These are phyloP conservation scores for Polychaeton citri DNA, from an alignment of 2,329 filamentous ascomycete species.

Conservation along the genomic window DNA sequence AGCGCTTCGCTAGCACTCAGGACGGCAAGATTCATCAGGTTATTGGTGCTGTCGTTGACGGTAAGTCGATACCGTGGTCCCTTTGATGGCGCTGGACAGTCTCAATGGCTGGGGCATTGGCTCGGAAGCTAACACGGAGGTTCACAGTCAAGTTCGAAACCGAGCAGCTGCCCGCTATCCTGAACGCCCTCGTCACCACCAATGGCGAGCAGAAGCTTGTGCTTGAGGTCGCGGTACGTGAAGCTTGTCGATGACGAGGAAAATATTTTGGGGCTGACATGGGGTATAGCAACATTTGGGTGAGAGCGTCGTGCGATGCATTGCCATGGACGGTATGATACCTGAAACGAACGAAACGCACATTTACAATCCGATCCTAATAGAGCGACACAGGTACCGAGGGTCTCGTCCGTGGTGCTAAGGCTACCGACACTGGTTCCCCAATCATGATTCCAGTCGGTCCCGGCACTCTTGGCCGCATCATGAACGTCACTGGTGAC, in stretches of 20 bases:
- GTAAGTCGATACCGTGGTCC: slow-evolving; percentile 41
- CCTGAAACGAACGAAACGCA: not conserved
- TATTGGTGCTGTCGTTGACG: slow-evolving; percentile 98
- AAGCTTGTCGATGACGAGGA: slow-evolving; percentile 11
- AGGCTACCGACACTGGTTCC: slow-evolving; percentile 74
- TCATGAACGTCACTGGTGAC: slow-evolving; percentile 99
- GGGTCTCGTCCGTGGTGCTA: slow-evolving; percentile 90
- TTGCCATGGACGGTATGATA: slow-evolving; percentile 97
- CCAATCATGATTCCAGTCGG: slow-evolving; percentile 97
- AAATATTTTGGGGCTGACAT: slow-evolving; percentile 13
- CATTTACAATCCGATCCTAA: slow-evolving; percentile 1
- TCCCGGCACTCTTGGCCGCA: slow-evolving; percentile 85
- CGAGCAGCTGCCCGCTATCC: slow-evolving; percentile 87
- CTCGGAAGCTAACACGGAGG: slow-evolving; percentile 11
- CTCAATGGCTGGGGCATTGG: not conserved
- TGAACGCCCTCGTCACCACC: slow-evolving; percentile 85
- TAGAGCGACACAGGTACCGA: slow-evolving; percentile 61
- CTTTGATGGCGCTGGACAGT: not conserved
- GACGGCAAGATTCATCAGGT: slow-evolving; percentile 63
- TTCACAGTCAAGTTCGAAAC: slow-evolving; percentile 84
- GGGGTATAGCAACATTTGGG: slow-evolving; percentile 83
- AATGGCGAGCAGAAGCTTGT: slow-evolving; percentile 92
- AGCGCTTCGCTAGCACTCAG: slow-evolving; percentile 49
- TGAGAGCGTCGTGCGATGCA: slow-evolving; percentile 97
- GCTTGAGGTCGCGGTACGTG: slow-evolving; percentile 85